Base-by-base conservation (phyloP, 768 basidiomycete species). In the Suillus paluster region DNA sequence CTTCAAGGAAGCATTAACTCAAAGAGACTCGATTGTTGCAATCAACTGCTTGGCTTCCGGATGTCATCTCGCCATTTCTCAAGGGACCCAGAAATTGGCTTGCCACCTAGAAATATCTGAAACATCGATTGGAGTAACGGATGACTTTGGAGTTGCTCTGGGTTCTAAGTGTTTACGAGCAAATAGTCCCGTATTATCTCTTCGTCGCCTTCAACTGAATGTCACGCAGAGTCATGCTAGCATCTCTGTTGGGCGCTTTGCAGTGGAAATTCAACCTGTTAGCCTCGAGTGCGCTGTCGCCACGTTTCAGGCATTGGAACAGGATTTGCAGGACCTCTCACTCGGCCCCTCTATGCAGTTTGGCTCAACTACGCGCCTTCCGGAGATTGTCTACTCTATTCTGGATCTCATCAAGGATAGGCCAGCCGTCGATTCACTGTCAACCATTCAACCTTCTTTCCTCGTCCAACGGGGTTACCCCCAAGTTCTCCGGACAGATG, bases 361-460 rank as follows among this genome's bases (percentile, higher is more conserved):
- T 55, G 54, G 17, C 23, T 39, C 54, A 38, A 39, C 54, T 39
- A 27, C 54, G 7, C 54, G 38, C 19, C 25, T 55, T 39, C 15
- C 17, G 15, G 54, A 55, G 38, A 55, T 55, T 41, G 38, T 55
- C 38, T 39, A 55, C 39, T 12, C 80, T 90, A 54, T 77, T 92
- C 56, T 70, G 75, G 61, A 39, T 55, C 76, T 76, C 57, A 86
- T 87, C n/a, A 75, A 77, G 33, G 75, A 83, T 34, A 75, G 80
- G 25, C 70, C 84, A 4, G 75, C 86, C 33, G 79, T 91, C 8
- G 91, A 95, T 70, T 90, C 92, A 9, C 79, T 93, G 15, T 94
- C 94, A 23, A 86, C 91, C 36, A 92, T 87, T 34, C 92, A 94
- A 53, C 91, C 92, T 7, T 94, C 93, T 3, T 93, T 86, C 70